A percentile compares a stretch with the other conserved stretches of the same genome.
Conservation (phyloP, 176 grass and related monocot species). For the Juncus inflexus region DNA sequence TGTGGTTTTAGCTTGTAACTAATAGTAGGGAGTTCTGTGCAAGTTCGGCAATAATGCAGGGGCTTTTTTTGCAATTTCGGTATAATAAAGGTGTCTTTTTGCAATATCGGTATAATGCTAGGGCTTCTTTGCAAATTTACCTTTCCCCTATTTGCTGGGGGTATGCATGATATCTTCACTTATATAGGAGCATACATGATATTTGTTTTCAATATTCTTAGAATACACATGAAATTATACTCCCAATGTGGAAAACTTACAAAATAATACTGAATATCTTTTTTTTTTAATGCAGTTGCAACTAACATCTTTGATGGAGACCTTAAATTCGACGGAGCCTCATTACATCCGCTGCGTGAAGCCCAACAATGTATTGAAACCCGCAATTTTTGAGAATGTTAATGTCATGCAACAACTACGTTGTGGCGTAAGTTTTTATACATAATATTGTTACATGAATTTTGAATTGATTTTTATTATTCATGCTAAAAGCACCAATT, state of each 20-base stretch:
- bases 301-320: constrained; percentile 96
- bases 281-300: constrained; percentile 58
- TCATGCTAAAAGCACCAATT: constrained; percentile 2
- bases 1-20: no score
- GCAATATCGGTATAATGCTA: no score
- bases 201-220: not conserved
- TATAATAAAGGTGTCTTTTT: no score
- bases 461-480: constrained; percentile 6
- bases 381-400: constrained; percentile 87
- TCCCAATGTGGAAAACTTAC: no score
- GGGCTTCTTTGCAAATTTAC: no score
- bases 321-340: constrained; percentile 95
- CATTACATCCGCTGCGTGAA: constrained; percentile 99
- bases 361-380: constrained; percentile 97
- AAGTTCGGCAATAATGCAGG: no score
- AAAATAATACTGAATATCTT: no score
- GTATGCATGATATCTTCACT: not conserved
- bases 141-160: not conserved
- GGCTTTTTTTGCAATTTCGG: no score
- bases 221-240: no score
- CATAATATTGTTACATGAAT: constrained; percentile 10
- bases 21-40: no score
- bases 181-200: constrained; percentile 5
- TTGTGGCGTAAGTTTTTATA: constrained; percentile 92
- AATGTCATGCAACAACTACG: constrained; percentile 99